Evolutionary conservation across 495 filamentous ascomycete species (phyloP).

Genomic region (Rhypophila decipiens): DNA sequence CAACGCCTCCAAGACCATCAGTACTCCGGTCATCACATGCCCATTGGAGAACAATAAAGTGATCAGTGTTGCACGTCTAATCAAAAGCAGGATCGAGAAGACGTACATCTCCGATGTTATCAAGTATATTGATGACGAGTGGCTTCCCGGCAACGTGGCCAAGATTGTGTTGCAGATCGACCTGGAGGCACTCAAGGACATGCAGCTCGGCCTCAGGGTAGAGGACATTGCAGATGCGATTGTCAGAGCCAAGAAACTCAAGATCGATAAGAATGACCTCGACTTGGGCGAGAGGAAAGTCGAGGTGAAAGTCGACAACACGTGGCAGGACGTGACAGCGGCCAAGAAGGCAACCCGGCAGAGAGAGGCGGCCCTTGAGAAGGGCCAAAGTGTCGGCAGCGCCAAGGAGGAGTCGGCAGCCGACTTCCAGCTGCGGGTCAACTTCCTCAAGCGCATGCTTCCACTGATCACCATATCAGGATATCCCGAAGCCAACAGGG

Average conservation of each 20-base stretch:
- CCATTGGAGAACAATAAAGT: slow-evolving; percentile 63
- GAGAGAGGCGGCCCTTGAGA: slow-evolving; percentile 35
- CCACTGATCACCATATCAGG: slow-evolving; percentile 77
- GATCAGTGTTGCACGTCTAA: slow-evolving; percentile 71
- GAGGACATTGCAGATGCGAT: slow-evolving; percentile 68
- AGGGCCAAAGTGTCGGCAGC: slow-evolving; percentile 18
- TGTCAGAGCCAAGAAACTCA: slow-evolving; percentile 66
- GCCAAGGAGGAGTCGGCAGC: slow-evolving; percentile 40
- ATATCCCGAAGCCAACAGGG: slow-evolving; percentile 76
- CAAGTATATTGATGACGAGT: slow-evolving; percentile 71
- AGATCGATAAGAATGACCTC: slow-evolving; percentile 34
- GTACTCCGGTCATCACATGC: slow-evolving; percentile 88
- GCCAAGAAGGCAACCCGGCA: slow-evolving; percentile 45
- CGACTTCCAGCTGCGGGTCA: slow-evolving; percentile 75
- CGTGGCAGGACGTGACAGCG: slow-evolving; percentile 34
- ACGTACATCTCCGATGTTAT: slow-evolving; percentile 71
- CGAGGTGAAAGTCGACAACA: slow-evolving; percentile 51
- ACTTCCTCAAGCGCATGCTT: slow-evolving; percentile 73
- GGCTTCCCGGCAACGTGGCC: slow-evolving; percentile 64
- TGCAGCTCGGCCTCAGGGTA: slow-evolving; percentile 69
- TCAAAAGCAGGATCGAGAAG: slow-evolving; percentile 89
- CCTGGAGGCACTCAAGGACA: slow-evolving; percentile 61
- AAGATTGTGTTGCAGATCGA: slow-evolving; percentile 74
- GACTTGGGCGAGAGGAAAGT: slow-evolving; percentile 35
- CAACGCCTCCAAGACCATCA: slow-evolving; percentile 89